Evolutionary conservation across 164 flowering plant species (phyloP).

Genomic region (Tetracentron sinense): DNA sequence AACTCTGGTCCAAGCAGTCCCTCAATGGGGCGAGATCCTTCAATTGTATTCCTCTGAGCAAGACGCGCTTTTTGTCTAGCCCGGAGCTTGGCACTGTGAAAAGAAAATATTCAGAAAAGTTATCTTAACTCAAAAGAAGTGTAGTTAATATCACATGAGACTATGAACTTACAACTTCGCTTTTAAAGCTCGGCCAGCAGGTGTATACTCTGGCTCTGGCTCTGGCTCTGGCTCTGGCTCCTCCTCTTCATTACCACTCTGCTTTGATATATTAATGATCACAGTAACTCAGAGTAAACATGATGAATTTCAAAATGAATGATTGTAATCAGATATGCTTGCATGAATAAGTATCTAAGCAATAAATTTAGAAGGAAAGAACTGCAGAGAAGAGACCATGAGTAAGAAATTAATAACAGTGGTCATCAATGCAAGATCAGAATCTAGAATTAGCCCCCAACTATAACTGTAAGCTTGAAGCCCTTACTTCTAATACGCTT

Average conservation of each 20-base stretch:
- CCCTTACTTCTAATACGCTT: not conserved
- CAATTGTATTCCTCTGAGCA: constrained; percentile 45
- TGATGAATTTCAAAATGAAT: not conserved
- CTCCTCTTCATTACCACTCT: constrained; percentile 81
- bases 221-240: constrained; percentile 66
- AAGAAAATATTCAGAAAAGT: constrained; percentile 4
- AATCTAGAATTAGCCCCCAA: not conserved
- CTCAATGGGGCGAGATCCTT: constrained; percentile 29
- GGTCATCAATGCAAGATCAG: not conserved
- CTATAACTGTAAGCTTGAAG: not conserved
- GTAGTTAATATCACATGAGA: not conserved
- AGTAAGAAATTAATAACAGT: not conserved
- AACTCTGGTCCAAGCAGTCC: constrained; percentile 25
- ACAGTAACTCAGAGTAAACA: constrained; percentile 3
- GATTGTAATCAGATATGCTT: not conserved
- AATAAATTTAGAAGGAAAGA: not conserved
- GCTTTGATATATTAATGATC: constrained; percentile 22
- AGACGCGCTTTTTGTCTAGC: constrained; percentile 86
- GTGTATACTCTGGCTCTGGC: constrained; percentile 73
- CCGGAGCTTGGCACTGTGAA: constrained; percentile 72
- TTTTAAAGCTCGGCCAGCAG: constrained; percentile 89
- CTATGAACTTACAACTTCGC: constrained; percentile 66
- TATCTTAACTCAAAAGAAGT: not conserved
- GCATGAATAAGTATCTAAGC: not conserved
- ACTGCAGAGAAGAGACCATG: not conserved